Conservation (phyloP, 78 protist species). For the Ministeria vibrans region DNA sequence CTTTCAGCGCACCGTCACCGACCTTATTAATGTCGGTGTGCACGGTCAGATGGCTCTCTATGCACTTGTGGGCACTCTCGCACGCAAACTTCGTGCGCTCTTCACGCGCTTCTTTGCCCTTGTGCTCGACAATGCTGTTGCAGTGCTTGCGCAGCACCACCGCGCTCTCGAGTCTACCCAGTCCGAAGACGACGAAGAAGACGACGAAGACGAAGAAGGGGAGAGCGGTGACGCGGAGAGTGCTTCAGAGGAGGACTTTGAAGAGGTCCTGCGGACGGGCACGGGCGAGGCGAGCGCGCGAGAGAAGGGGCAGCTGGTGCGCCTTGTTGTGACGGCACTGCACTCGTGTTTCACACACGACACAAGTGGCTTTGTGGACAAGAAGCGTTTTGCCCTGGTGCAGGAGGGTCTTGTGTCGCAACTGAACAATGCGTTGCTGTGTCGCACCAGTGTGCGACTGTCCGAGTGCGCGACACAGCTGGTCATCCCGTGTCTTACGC, state of each 20-base stretch:
- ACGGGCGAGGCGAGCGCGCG: background rate
- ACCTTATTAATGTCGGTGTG: background rate
- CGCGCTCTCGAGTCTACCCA: background rate
- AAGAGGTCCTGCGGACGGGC: background rate
- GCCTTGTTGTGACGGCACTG: constrained; percentile 12
- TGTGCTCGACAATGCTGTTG: background rate
- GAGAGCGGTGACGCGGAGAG: too few relatives aligned
- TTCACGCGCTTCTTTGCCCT: background rate
- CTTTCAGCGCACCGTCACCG: background rate
- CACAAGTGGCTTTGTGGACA: constrained; percentile 29
- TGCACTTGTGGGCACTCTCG: background rate
- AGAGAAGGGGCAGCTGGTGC: too few relatives aligned
- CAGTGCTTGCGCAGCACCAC: background rate
- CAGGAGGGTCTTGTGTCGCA: constrained; percentile 43
- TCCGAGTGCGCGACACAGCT: constrained; percentile 1
- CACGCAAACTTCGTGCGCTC: background rate
- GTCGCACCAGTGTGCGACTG: too few relatives aligned
- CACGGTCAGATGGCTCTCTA: background rate
- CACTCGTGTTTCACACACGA: constrained; percentile 37
- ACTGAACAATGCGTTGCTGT: constrained; percentile 37
- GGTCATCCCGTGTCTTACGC: constrained; percentile 42
- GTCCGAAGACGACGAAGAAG: background rate
- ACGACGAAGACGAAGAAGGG: background rate
- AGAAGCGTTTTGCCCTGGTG: constrained; percentile 33
- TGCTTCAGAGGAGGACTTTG: too few relatives aligned